These are phyloP conservation scores for Penicillium sp. DNA, from an alignment of 2,329 filamentous ascomycete species.

Conservation along the genomic window DNA sequence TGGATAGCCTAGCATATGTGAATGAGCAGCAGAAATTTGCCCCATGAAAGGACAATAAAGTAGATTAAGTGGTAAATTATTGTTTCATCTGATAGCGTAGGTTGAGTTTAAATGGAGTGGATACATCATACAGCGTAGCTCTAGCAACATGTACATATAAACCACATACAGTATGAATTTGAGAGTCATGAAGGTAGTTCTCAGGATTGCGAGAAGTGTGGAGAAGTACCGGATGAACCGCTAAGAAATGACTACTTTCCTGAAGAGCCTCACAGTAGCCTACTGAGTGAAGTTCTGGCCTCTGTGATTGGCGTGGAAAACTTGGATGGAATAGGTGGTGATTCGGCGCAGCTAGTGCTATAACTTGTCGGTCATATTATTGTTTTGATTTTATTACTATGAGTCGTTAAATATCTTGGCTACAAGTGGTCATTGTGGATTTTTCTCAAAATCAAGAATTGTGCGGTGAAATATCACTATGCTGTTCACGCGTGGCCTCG, in stretches of 20 bases:
- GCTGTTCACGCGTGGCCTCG: constrained; percentile 5
- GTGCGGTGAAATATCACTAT: constrained; percentile 7
- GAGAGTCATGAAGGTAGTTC: constrained; percentile 1
- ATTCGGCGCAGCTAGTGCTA: no score
- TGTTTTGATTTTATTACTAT: no score
- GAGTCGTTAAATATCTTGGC: no score
- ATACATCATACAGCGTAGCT: no score
- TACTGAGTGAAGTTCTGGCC: not conserved
- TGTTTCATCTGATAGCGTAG: not conserved
- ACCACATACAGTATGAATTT: not conserved
- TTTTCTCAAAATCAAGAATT: constrained; percentile 10
- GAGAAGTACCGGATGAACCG: constrained; percentile 7
- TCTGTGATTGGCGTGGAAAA: no score
- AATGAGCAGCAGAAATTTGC: not conserved
- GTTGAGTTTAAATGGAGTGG: not conserved
- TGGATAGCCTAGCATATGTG: not conserved
- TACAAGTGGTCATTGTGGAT: constrained; percentile 6
- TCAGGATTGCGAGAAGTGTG: constrained; percentile 4
- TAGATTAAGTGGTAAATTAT: not conserved
- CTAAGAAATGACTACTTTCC: constrained; percentile 7
- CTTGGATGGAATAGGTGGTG: no score
- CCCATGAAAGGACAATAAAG: not conserved
- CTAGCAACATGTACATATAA: no score
- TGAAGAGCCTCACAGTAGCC: constrained; percentile 9
- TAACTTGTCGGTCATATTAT: no score